Percentiles rank a stretch among this genome's conserved stretches.
These are phyloP conservation scores for Elongisporangium prolatum DNA, from an alignment of 352 stramenopile genomes.

Conservation along the genomic window DNA sequence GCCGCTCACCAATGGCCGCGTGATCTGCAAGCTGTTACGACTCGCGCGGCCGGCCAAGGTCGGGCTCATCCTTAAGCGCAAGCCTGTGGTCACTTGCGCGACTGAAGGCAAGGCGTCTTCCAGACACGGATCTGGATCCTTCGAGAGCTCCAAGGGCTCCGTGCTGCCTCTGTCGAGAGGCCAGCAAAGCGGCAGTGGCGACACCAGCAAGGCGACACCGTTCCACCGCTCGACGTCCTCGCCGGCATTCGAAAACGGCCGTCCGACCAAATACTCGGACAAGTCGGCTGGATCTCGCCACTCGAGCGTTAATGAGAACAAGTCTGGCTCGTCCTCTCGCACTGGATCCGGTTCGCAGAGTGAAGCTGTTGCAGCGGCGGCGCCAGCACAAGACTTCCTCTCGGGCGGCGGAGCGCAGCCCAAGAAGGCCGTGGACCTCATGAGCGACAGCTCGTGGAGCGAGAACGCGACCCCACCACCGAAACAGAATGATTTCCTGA, in stretches of 20 bases:
- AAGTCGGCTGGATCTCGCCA: conserved; percentile 12
- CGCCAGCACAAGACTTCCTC: conserved; percentile 75
- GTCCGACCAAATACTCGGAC: conserved; percentile 69
- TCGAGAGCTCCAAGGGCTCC: conserved; percentile 11
- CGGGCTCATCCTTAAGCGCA: conserved; percentile 68
- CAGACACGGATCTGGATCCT: conserved; percentile 2
- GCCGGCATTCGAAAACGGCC: conserved; percentile 39
- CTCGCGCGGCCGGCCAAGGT: conserved; percentile 47
- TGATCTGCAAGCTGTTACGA: conserved; percentile 82
- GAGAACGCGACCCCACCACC: conserved; percentile 20
- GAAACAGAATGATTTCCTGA: conserved; percentile 42
- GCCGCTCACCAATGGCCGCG: conserved; percentile 65
- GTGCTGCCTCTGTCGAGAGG: conserved; percentile 19
- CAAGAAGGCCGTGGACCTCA: conserved; percentile 59
- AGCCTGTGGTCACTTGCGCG: conserved; percentile 65
- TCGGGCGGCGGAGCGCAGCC: conserved; percentile 29
- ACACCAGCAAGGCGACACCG: conserved; percentile 11
- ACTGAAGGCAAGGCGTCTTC: conserved; percentile 16
- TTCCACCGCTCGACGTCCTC: conserved; percentile 45
- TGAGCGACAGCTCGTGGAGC: conserved; percentile 55
- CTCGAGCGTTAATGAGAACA: conserved; percentile 13
- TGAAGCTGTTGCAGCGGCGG: conserved; percentile 16
- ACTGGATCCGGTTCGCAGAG: conserved; percentile 24
- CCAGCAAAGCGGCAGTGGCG: conserved; percentile 13
- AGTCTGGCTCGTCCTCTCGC: conserved; percentile 19